Evolutionary conservation across 495 filamentous ascomycete species (phyloP), one percentile per base, ranked within the genome.

Genomic region (Penicillium paxilli): DNA sequence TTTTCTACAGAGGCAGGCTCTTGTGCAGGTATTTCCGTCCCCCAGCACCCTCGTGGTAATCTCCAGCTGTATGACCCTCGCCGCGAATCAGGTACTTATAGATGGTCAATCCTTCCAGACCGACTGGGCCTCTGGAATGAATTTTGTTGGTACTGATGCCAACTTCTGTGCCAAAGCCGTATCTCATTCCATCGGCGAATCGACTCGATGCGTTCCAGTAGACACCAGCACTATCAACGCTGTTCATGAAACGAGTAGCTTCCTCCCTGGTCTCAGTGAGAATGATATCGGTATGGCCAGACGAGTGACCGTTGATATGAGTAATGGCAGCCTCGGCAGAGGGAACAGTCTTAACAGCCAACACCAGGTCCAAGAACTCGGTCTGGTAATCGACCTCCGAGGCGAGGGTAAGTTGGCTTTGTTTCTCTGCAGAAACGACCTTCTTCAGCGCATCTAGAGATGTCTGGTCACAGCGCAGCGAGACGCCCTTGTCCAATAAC

Each of bases 131-230:
- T 32, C 94, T 79, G 7, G 90, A 88, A 64, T 98, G 94, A 48
- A 98, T 96, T 74, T 98, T 98, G 73, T 98, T 98, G 40, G 94
- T 98, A 71, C 90, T 95, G 67, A 98, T 96, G 33, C 94, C 94
- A 2, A 98, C 94, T 70, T 99, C 94, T 0, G 94, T 97, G 26
- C 94, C 94, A 74, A 99, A 98, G 2, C 94, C 94, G 69, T 91
- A 99, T 24, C 94, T 81, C 87, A 95, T 96, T 3, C 94, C 94
- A 65, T 99, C 94, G 4, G 93, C 91, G 71, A 99, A 94, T 19
- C 94, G 81, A 10, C 90, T 94, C 16, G 90, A 95, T 16, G 92
- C 88, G 66, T 99, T 99, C 91, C 92, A 96, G 78, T 92, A 99
- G 11, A 96, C 92, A 38, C 92, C 92, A 0, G 92, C 87, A 28